Evolutionary conservation across 768 basidiomycete genomes (phyloP), one percentile per base, ranked within the genome.

Genomic region (Lactarius hatsudake): DNA sequence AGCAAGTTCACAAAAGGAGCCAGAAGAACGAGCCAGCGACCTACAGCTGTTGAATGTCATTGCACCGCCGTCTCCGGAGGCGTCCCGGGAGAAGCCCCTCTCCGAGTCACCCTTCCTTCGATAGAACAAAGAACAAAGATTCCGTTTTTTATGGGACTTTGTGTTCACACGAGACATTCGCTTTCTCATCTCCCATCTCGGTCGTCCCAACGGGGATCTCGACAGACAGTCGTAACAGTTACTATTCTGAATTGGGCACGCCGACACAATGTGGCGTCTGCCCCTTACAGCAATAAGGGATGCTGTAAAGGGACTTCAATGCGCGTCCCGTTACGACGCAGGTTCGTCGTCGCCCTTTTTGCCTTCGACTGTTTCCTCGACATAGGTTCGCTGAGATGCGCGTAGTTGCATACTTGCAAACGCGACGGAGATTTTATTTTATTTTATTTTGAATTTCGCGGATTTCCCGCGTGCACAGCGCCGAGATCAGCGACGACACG

Each of bases 91-190:
- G 1, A 15, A 34, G 9, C 36, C 3, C 34, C n/a, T n/a, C n/a
- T n/a, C n/a, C n/a, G n/a, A n/a, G n/a, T n/a, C n/a, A n/a, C n/a
- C n/a, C n/a, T n/a, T n/a, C n/a, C 36, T 10, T 42, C 20, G 23
- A 8, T 2, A 59, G 10, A 26, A 42, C 30, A 61, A 28, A 53
- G 28, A 55, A 42, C 53, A 32, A 62, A 13, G 38, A 32, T n/a
- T 3, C 26, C 18, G 32, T 23, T 63, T 9, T 53, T 1, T 17
- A 2, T 26, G 23, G 51, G 26, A 8, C 26, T n/a, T 53, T 12
- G 13, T 53, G 2, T 53, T 63, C 62, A 42, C 62, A 63, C 62
- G 62, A 43, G 38, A 17, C 8, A 15, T 55, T 55, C 28, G 13
- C 40, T 3, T 38, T 36, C 26, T 53, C 32, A 23, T 59, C 40